phyloP scores from a whole-genome alignment of 768 basidiomycete species.

The Coprinopsis marcescibilis region DNA sequence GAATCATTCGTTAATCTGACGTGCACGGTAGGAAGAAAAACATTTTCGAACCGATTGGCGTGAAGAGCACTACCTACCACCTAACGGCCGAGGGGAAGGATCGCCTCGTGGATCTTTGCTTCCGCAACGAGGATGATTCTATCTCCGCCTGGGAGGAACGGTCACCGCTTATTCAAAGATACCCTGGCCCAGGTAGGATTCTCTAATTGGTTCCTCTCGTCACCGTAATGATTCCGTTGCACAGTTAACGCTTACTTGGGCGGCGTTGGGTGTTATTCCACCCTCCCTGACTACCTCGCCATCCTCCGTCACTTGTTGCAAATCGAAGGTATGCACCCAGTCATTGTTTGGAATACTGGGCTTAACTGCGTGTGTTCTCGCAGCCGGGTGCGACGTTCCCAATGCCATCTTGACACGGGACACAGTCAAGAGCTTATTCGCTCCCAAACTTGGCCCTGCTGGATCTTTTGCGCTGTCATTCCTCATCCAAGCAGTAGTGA shows the following conservation, averaged over 20 bases:
- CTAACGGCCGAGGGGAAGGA: slow-evolving; percentile 19
- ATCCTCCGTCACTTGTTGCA: slow-evolving; percentile 26
- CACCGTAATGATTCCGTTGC: too few species aligned
- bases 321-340: too few species aligned
- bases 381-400: slow-evolving; percentile 10
- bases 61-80: slow-evolving; percentile 24
- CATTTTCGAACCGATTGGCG: slow-evolving; percentile 25
- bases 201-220: too few species aligned
- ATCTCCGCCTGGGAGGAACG: neutral
- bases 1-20: neutral
- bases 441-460: slow-evolving; percentile 15
- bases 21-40: slow-evolving; percentile 22
- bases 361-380: too few species aligned
- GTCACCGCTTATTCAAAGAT: neutral
- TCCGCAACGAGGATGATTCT: slow-evolving; percentile 15
- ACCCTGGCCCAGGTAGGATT: neutral
- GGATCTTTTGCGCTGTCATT: neutral
- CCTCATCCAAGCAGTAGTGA: neutral
- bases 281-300: slow-evolving; percentile 22
- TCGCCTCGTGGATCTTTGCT: slow-evolving; percentile 16
- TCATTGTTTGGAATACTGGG: too few species aligned
- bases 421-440: slow-evolving; percentile 16
- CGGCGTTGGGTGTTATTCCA: slow-evolving; percentile 20
- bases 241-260: too few species aligned
- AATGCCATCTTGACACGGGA: slow-evolving; percentile 16